A percentile compares a stretch with the other conserved stretches of the same genome.
Evolutionary conservation across 2,329 filamentous ascomycete genomes (phyloP).

Genomic region (Biscogniauxia sp.): DNA sequence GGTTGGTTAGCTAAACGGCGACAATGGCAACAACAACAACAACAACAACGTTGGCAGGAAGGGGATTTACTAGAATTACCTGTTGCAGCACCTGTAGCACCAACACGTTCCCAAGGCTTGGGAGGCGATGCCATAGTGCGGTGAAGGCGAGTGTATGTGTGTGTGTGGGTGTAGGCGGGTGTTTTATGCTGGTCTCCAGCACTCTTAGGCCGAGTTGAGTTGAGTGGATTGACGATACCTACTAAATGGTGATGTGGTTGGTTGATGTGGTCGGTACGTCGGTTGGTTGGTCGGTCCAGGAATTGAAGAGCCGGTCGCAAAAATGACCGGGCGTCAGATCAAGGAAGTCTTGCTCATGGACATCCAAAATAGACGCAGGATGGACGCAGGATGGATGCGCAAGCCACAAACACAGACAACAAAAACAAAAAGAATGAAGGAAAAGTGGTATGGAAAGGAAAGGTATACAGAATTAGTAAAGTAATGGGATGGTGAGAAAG

Average conservation of each 20-base stretch:
- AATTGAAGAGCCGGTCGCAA: neutral
- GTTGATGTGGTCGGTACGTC: too few relatives aligned
- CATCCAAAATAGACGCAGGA: neutral
- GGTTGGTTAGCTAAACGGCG: conserved; percentile 23
- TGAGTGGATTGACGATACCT: too few relatives aligned
- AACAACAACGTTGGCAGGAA: conserved; percentile 13
- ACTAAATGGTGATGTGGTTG: too few relatives aligned
- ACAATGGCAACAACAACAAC: conserved; percentile 8
- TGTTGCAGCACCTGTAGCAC: conserved; percentile 46
- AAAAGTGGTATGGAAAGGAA: neutral
- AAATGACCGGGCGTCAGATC: neutral
- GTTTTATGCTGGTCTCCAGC: neutral
- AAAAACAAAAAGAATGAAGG: neutral
- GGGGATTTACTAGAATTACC: conserved; percentile 45
- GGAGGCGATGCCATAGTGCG: conserved; percentile 70
- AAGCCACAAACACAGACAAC: neutral
- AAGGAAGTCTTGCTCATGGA: neutral
- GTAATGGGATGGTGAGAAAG: neutral
- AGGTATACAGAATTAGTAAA: neutral
- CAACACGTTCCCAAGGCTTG: conserved; percentile 92
- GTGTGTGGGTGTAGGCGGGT: too few relatives aligned
- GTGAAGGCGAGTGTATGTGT: neutral
- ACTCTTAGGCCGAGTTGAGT: neutral
- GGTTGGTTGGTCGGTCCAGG: neutral
- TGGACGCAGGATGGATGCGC: too few relatives aligned